Conservation (phyloP, 108 stramenopile genomes). For the Asterionellopsis glacialis region DNA sequence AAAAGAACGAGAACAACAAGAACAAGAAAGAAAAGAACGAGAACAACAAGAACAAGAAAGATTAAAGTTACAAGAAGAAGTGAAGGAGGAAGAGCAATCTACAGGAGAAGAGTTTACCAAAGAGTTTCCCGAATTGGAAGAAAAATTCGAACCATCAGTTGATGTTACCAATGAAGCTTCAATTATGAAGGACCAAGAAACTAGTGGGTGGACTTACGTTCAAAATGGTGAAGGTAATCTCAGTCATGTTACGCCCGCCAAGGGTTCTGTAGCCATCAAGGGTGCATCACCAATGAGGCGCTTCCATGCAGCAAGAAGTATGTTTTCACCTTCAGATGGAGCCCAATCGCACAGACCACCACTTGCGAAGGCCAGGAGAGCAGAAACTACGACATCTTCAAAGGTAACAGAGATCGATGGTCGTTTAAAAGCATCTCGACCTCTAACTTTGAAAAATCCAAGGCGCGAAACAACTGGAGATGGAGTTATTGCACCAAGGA, state of each 20-base stretch:
- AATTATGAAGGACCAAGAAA: too few species aligned
- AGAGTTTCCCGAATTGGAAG: not conserved
- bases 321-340: too few species aligned
- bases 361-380: too few species aligned
- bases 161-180: too few species aligned
- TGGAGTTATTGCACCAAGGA: not conserved
- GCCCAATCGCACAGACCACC: too few species aligned
- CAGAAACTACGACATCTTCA: too few species aligned
- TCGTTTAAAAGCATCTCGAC: not conserved
- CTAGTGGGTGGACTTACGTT: not conserved
- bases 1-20: constrained; percentile 2
- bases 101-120: not conserved
- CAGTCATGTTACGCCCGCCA: not conserved
- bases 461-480: not conserved
- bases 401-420: not conserved
- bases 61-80: constrained; percentile 5
- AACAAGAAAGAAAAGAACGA: constrained; percentile 4
- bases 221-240: not conserved
- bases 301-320: not conserved
- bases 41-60: not conserved
- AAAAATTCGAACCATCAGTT: too few species aligned
- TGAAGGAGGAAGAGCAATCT: not conserved
- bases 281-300: not conserved
- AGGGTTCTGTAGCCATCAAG: not conserved
- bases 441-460: not conserved